Evolutionary conservation across 345 rosid species (phyloP).

Genomic region (Eutrema yunnanense): DNA sequence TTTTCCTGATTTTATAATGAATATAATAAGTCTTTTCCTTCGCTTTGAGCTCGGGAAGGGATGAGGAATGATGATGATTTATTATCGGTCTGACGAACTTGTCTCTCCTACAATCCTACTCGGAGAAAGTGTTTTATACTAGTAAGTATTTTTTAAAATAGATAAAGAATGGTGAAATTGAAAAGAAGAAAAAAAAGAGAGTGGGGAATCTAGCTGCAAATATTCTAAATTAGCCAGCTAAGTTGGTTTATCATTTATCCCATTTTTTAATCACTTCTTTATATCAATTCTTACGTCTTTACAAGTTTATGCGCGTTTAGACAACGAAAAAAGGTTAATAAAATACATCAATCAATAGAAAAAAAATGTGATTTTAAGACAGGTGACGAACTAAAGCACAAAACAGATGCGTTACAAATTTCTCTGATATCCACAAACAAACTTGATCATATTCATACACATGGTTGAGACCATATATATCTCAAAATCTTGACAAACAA

Average conservation of each 20-base stretch:
- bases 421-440: no score
- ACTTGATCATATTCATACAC: no score
- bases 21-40: neutral
- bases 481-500: no score
- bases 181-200: neutral
- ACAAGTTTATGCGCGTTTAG: neutral
- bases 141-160: neutral
- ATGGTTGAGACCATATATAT: no score
- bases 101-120: constrained; percentile 31
- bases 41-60: constrained; percentile 22
- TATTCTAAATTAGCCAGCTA: constrained; percentile 31
- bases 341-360: neutral
- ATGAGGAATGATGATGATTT: constrained; percentile 29
- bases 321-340: neutral
- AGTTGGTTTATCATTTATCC: constrained; percentile 3
- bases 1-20: neutral
- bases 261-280: neutral
- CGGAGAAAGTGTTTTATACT: neutral
- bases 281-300: neutral
- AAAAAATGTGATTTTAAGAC: neutral
- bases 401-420: no score
- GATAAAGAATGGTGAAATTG: neutral
- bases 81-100: constrained; percentile 35
- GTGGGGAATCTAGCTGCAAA: constrained; percentile 29
- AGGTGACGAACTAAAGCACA: no score